Evolutionary conservation across 2,329 filamentous ascomycete species (phyloP), one percentile per base, ranked within the genome.

Genomic region (Calonectria henricotiae): DNA sequence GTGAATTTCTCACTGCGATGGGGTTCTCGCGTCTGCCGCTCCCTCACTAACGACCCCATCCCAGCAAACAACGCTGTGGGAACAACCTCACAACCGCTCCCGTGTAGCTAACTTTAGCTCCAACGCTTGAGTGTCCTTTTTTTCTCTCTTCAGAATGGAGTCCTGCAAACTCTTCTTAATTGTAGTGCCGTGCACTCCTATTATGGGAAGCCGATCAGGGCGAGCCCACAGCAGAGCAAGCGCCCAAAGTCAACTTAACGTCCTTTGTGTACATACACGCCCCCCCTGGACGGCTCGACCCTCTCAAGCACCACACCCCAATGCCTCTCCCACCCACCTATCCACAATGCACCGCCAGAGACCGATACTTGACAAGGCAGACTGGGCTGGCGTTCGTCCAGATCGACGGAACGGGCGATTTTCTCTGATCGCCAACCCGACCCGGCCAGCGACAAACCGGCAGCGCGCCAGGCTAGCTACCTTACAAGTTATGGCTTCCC

Each of bases 381-480:
- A 60, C 55, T 60, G 54, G 32, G n/a, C 54, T 60, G 55, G 55
- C 37, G 51, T 60, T 60, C 25, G 55, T 25, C 37, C 55, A 60
- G 55, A 60, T 60, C 55, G 55, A 41, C 55, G 37, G 55, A 43
- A 41, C 37, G 55, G 55, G 27, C 35, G 55, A 60, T 55, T 55
- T 55, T 55, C 32, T 55, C 32, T 55, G 51, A 55, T 55, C 55
- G 37, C 55, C 37, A 60, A 60, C 35, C 35, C 55, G 35, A 43
- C 15, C 55, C 55, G 37, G 23, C 35, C 20, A n/a, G 35, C 13
- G 37, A 60, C 35, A 41, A 43, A 30, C 37, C 20, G 37, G 43
- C 55, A 43, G 23, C 35, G 55, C 55, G 20, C 37, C 37, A 20
- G 37, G 37, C 55, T 60, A 60, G 37, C 55, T 43, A 20, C 55